These are phyloP conservation scores for Graphilbum sp. DNA, from an alignment of 2,329 filamentous ascomycete species.

Conservation along the genomic window DNA sequence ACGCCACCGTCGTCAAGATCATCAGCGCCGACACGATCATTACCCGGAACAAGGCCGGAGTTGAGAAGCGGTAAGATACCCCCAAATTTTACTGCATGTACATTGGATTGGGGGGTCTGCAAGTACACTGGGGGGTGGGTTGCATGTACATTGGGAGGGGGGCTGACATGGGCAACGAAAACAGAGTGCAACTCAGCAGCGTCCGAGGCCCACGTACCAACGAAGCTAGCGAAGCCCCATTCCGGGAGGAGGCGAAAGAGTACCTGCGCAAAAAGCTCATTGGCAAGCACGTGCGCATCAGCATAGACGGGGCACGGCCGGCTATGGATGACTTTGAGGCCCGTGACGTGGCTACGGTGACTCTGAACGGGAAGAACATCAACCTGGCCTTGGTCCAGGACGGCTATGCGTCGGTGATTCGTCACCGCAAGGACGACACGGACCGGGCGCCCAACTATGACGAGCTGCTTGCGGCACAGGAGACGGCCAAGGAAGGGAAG, in stretches of 20 bases:
- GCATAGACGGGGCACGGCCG: slow-evolving; percentile 78
- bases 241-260: slow-evolving; percentile 87
- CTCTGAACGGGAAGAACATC: slow-evolving; percentile 71
- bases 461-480: slow-evolving; percentile 64
- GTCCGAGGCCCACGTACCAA: slow-evolving; percentile 81
- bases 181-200: slow-evolving; percentile 69
- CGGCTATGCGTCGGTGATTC: slow-evolving; percentile 84
- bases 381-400: slow-evolving; percentile 75
- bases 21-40: slow-evolving; percentile 80
- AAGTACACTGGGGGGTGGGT: too few relatives aligned
- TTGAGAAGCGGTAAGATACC: slow-evolving; percentile 49
- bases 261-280: slow-evolving; percentile 87
- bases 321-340: slow-evolving; percentile 85
- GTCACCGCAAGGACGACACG: slow-evolving; percentile 86
- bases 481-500: slow-evolving; percentile 67
- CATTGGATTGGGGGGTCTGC: too few relatives aligned
- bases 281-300: slow-evolving; percentile 84
- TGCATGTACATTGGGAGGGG: too few relatives aligned
- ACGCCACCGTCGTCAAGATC: slow-evolving; percentile 73
- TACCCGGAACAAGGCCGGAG: slow-evolving; percentile 67
- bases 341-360: slow-evolving; percentile 82
- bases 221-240: slow-evolving; percentile 76
- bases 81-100: too few relatives aligned
- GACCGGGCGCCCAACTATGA: slow-evolving; percentile 93
- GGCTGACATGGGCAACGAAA: too few relatives aligned